Evolutionary conservation across 208 protist species (phyloP), one percentile per base, ranked within the genome.

Genomic region (Novymonas esmeraldas): DNA sequence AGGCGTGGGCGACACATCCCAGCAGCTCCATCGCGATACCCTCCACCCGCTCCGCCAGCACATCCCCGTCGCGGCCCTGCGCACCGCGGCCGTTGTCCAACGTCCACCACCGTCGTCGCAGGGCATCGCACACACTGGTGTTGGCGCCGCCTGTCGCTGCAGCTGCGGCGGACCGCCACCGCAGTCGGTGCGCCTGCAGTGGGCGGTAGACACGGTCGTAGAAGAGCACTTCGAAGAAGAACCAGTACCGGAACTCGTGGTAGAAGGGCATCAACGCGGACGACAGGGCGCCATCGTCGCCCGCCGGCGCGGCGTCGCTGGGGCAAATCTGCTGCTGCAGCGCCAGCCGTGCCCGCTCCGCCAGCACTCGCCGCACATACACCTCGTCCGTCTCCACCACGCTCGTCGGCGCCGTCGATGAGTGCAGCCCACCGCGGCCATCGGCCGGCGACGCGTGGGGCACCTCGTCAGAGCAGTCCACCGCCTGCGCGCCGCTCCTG

Each of bases 181-280:
- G 65, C 52, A 72, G 52, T 29, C 45, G 60, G 42, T 76, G 48
- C 28, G 36, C n/a, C 28, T 76, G 69, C 18, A 87, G 45, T 0
- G 65, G 74, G 3, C 34, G 24, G 16, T 78, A 52, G 20, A 82
- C 57, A 46, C 56, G 69, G 31, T 82, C 45, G 55, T 84, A 85
- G 57, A 76, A 89, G 5, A 90, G 64, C 42, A 92, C 86, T 62
- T 92, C 86, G 39, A 76, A 86, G 49, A 75, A 77, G 54, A 87
- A 92, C 81, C 83, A 92, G 70, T 87, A 89, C 3, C 86, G 82
- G 61, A 89, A 89, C 61, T 85, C 77, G 60, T 77, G 78, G 61
- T 92, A 92, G 18, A 64, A 63, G 16, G 57, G 68, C 36, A 45
- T 57, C 13, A 64, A 52, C 11, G 41, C 65, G n/a, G 24, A 58